Base-by-base conservation (phyloP, 805 yeast species). In the Kregervanrija fluxuum region DNA sequence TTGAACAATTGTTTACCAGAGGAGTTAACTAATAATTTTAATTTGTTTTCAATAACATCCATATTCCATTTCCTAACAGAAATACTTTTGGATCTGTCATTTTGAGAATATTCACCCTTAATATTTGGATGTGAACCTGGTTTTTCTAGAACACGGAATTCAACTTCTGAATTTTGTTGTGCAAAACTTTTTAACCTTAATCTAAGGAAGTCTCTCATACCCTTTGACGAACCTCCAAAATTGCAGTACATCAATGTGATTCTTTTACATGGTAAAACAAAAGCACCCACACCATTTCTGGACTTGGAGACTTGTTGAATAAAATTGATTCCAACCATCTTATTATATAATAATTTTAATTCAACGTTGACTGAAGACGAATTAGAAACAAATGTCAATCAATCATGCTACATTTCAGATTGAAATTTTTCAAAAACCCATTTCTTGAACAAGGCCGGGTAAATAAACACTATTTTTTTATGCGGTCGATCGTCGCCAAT, bases 151-250 rank as follows among this genome's bases (percentile, higher is more conserved):
- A 91, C 75, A 45, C 80, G 80, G 59, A 91, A 84, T 60, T 84
- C 83, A 40, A 89, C 77, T 49, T 76, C 73, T 35, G 86, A 81
- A 59, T 86, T 72, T 39, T 67, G 55, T 15, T 61, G 51, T 3
- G 96, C 93, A 46, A 86, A 65, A 8, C 67, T 50, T 42, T 74
- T 67, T 31, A 77, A 71, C 54, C 75, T 71, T 42, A 61, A 71
- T 37, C 73, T 68, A 36, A 93, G 66, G 48, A 84, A 79, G 44
- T 83, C 80, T 59, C 69, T 71, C 68, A 89, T 75, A 3, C 97
- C 97, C 42, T 73, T 72, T 1, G 98, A 90, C 2, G 95, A 84
- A 16, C 97, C 98, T 37, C 97, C 98, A 82, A 95, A 84, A 71
- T 93, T 89, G 69, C 96, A 89, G 67, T 82, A 93, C 48, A 85